phyloP scores from a whole-genome alignment of 1,284 basidiomycete genomes.

The Apiotrichum sp. region DNA sequence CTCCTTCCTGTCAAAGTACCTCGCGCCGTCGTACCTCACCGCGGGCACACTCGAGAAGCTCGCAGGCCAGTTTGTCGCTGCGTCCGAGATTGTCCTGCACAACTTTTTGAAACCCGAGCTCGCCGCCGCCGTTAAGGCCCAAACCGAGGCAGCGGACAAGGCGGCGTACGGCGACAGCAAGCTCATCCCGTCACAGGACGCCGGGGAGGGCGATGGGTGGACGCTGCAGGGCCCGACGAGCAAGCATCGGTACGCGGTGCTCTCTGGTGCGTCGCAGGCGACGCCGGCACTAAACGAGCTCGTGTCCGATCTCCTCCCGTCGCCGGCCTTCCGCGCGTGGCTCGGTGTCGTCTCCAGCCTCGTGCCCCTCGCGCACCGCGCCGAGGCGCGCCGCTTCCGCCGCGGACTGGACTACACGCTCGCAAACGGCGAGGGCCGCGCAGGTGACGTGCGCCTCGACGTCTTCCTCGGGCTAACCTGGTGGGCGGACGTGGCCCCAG shows the following conservation, averaged over 20 bases:
- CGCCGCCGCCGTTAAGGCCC: conserved; percentile 60
- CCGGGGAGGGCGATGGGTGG: conserved; percentile 59
- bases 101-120: conserved; percentile 69
- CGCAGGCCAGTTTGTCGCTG: conserved; percentile 73
- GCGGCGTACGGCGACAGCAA: conserved; percentile 50
- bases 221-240: conserved; percentile 77
- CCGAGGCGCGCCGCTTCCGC: conserved; percentile 79
- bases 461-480: conserved; percentile 87
- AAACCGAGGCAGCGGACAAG: conserved; percentile 61
- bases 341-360: conserved; percentile 71
- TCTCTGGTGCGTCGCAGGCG: conserved; percentile 37
- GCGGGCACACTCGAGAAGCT: conserved; percentile 73
- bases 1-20: conserved; percentile 68
- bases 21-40: conserved; percentile 87
- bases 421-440: conserved; percentile 74
- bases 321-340: conserved; percentile 81
- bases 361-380: conserved; percentile 65
- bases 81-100: conserved; percentile 86
- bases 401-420: conserved; percentile 94
- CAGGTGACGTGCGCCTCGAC: conserved; percentile 69
- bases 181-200: conserved; percentile 58
- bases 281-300: conserved; percentile 57
- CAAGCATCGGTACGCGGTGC: conserved; percentile 82
- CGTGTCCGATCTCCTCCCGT: conserved; percentile 63
- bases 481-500: conserved; percentile 49